These are phyloP conservation scores for Nyssa sinensis DNA, from an alignment of 148 eudicot genomes.

Conservation along the genomic window DNA sequence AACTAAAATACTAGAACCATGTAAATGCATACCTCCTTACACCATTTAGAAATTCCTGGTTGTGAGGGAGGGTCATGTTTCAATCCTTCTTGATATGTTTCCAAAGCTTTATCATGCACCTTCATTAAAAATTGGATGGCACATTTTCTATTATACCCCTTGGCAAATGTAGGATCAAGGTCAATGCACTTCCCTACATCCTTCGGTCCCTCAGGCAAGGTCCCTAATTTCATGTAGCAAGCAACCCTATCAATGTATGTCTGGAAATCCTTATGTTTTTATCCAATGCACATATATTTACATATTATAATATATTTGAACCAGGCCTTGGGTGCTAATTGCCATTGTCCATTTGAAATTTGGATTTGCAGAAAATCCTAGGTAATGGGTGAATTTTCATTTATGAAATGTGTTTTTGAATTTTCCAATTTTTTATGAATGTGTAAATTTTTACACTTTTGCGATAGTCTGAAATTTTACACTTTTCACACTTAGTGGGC, in stretches of 20 bases:
- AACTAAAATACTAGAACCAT: not conserved
- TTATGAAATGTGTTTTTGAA: too few relatives aligned
- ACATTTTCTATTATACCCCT: slow-evolving; percentile 93
- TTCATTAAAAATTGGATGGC: slow-evolving; percentile 95
- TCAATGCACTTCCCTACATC: slow-evolving; percentile 98
- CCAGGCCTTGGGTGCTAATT: too few relatives aligned
- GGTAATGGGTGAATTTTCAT: too few relatives aligned
- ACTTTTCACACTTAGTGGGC: too few relatives aligned
- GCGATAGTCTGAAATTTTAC: too few relatives aligned
- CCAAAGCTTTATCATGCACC: slow-evolving; percentile 88
- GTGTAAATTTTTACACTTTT: too few relatives aligned
- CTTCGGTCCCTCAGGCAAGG: slow-evolving; percentile 91
- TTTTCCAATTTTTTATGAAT: too few relatives aligned
- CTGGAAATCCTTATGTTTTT: slow-evolving; percentile 45
- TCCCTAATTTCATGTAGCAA: slow-evolving; percentile 83
- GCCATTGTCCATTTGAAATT: too few relatives aligned
- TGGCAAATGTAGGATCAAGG: slow-evolving; percentile 83
- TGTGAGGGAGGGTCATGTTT: slow-evolving; percentile 73
- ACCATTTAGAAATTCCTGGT: slow-evolving; percentile 82
- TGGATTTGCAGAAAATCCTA: too few relatives aligned
- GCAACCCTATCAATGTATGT: slow-evolving; percentile 95
- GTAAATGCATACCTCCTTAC: slow-evolving; percentile 52
- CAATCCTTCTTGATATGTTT: slow-evolving; percentile 89
- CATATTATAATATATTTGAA: too few relatives aligned
- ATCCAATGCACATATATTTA: too few relatives aligned